A percentile compares a stretch with the other conserved stretches of the same genome.
phyloP scores from a whole-genome alignment of 1,139 yeast genomes.

The Geotrichum histeridarum region DNA sequence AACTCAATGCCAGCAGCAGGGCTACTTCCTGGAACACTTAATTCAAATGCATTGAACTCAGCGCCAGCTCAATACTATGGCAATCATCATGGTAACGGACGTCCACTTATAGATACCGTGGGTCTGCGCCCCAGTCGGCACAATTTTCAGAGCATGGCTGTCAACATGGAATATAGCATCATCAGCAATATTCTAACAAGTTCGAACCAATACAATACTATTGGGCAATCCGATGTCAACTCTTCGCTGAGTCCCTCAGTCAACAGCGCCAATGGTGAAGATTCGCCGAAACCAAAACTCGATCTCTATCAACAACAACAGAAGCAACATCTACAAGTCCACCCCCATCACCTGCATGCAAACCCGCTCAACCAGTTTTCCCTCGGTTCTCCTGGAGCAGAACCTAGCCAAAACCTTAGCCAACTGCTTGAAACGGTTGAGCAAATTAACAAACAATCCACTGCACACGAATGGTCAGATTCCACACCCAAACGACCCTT shows the following conservation, averaged over 20 bases:
- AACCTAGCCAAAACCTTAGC: constrained; percentile 11
- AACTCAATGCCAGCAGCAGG: not conserved
- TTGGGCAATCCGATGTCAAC: constrained; percentile 2
- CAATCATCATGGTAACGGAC: not conserved
- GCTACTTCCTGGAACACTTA: not conserved
- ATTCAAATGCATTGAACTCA: not conserved
- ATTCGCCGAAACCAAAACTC: constrained; percentile 10
- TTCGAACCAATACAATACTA: constrained; percentile 35
- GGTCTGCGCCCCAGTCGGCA: constrained; percentile 16
- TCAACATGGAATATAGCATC: constrained; percentile 73
- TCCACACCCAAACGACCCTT: constrained; percentile 13
- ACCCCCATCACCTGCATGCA: constrained; percentile 14
- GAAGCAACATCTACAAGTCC: not conserved
- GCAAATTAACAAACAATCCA: constrained; percentile 12
- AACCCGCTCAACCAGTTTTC: constrained; percentile 25
- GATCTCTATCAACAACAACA: not conserved
- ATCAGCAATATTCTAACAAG: constrained; percentile 57
- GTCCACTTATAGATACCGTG: constrained; percentile 1
- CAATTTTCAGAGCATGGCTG: constrained; percentile 63
- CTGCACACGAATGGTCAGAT: constrained; percentile 14
- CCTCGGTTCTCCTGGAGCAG: constrained; percentile 20
- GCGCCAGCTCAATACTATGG: not conserved
- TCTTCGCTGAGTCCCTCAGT: constrained; percentile 15
- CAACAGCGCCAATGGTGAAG: constrained; percentile 13
- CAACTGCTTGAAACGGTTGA: constrained; percentile 18